phyloP scores from a whole-genome alignment of 1,284 basidiomycete species.

The Puccinia novopanici region DNA sequence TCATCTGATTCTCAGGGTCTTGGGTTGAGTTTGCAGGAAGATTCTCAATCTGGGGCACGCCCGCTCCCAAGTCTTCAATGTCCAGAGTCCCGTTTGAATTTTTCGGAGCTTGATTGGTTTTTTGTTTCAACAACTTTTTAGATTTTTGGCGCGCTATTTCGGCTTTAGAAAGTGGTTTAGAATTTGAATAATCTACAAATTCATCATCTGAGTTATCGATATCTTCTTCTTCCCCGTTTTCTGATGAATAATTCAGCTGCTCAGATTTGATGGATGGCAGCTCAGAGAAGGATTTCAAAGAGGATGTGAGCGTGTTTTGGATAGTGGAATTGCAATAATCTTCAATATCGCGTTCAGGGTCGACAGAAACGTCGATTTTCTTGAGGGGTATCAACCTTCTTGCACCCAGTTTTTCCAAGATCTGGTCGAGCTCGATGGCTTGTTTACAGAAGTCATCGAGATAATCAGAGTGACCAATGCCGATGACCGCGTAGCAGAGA shows the following conservation, averaged over 20 bases:
- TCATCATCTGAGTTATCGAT: constrained; percentile 28
- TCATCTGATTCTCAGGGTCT: not conserved
- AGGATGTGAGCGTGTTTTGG: not conserved
- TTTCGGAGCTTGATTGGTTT: not conserved
- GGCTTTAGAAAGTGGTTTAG: constrained; percentile 37
- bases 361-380: constrained; percentile 36
- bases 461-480: constrained; percentile 41
- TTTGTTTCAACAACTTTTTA: constrained; percentile 5
- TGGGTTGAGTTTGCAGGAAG: not conserved
- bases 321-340: not conserved
- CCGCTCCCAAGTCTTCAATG: constrained; percentile 48
- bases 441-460: constrained; percentile 41
- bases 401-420: constrained; percentile 26
- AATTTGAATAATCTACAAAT: constrained; percentile 22
- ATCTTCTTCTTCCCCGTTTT: constrained; percentile 25
- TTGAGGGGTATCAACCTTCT: constrained; percentile 15
- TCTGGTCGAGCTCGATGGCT: constrained; percentile 34
- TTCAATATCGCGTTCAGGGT: constrained; percentile 22
- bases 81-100: constrained; percentile 5
- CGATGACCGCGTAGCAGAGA: constrained; percentile 28
- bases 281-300: constrained; percentile 31
- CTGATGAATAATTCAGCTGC: not conserved
- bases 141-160: constrained; percentile 41
- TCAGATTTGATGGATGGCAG: constrained; percentile 14
- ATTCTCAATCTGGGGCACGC: constrained; percentile 25